Percentiles rank a stretch among this genome's conserved stretches.
Evolutionary conservation across 495 filamentous ascomycete species (phyloP).

Genomic region (Bacidia gigantensis): DNA sequence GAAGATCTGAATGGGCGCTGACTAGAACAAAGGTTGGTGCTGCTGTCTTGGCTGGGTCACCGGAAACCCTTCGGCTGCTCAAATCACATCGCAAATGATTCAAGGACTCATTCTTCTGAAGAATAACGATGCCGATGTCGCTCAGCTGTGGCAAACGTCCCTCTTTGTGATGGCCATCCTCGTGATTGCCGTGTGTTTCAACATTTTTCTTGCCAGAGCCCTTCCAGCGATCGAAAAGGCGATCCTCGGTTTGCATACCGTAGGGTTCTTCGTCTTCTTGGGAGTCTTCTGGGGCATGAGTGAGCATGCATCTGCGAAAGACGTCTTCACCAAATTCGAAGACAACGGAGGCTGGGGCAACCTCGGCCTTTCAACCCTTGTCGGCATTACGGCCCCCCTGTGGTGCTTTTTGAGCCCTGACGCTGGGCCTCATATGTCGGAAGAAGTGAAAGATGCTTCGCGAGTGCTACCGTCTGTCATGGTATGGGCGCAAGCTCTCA

Average conservation of each 20-base stretch:
- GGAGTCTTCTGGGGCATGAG: conserved; percentile 42
- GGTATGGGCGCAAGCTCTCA: conserved; percentile 33
- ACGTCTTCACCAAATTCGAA: conserved; percentile 39
- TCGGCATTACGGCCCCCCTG: conserved; percentile 35
- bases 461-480: conserved; percentile 38
- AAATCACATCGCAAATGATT: conserved; percentile 41
- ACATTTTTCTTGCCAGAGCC: conserved; percentile 35
- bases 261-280: conserved; percentile 46
- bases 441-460: conserved; percentile 42
- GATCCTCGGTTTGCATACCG: conserved; percentile 44
- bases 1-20: not conserved
- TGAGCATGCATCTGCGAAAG: conserved; percentile 29
- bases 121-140: conserved; percentile 25
- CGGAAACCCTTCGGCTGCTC: conserved; percentile 35
- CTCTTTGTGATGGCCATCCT: conserved; percentile 38
- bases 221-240: conserved; percentile 43
- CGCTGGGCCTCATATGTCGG: conserved; percentile 33
- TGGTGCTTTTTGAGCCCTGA: conserved; percentile 26
- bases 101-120: conserved; percentile 44
- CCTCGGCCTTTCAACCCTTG: conserved; percentile 36
- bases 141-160: conserved; percentile 40
- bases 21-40: not conserved
- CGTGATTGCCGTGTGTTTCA: conserved; percentile 36
- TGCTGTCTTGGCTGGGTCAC: conserved; percentile 42
- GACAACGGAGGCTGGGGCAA: conserved; percentile 41